These are phyloP conservation scores for Ulota crispa DNA, from an alignment of 225 moss, liverwort and hornwort species.

Conservation along the genomic window DNA sequence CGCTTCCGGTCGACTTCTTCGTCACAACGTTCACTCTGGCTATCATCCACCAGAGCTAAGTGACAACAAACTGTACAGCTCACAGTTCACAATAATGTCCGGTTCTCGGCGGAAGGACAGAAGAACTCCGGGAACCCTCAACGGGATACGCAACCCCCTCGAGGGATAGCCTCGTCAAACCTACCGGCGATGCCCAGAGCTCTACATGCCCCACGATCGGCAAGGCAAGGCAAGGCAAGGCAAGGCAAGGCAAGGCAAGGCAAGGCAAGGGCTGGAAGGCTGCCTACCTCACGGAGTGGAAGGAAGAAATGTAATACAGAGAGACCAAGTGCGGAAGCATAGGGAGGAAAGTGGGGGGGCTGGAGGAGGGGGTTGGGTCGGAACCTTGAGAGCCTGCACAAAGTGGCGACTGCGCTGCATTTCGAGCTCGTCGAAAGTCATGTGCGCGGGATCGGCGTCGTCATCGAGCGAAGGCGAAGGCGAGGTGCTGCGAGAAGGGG, in stretches of 20 bases:
- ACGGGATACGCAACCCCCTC: not conserved
- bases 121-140: not conserved
- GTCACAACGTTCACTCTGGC: not conserved
- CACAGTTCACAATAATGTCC: not conserved
- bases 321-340: not conserved
- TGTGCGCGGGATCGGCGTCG: slow-evolving; percentile 45
- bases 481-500: slow-evolving; percentile 36
- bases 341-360: not conserved
- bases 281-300: not conserved
- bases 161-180: not conserved
- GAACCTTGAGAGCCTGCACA: slow-evolving; percentile 60
- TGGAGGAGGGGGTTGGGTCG: not conserved
- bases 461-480: slow-evolving; percentile 38
- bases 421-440: slow-evolving; percentile 66
- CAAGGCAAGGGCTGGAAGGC: too few species aligned
- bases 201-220: not conserved
- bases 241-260: too few species aligned
- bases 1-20: not conserved
- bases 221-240: too few species aligned
- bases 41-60: not conserved
- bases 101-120: not conserved
- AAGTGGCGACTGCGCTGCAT: slow-evolving; percentile 72
- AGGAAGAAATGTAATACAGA: not conserved
- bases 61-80: not conserved
- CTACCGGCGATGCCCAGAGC: not conserved